These are phyloP conservation scores for Aspergillus piperis DNA, from an alignment of 2,329 filamentous ascomycete genomes.

Conservation along the genomic window DNA sequence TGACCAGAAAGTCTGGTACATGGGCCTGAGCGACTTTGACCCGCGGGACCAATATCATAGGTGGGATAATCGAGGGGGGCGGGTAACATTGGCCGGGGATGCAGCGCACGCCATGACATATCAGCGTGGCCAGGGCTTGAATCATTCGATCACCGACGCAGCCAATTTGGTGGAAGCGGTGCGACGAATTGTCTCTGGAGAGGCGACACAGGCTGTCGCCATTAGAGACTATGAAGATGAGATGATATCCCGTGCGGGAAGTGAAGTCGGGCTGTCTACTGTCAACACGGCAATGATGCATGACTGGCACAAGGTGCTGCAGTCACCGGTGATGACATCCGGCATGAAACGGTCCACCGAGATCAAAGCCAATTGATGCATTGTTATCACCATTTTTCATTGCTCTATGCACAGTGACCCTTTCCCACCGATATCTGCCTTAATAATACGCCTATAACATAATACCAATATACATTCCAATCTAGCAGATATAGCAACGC, in stretches of 20 bases:
- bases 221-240: slow-evolving; percentile 36
- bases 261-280: slow-evolving; percentile 48
- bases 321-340: slow-evolving; percentile 20
- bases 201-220: slow-evolving; percentile 18
- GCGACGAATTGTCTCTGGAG: slow-evolving; percentile 11
- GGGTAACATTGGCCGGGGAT: slow-evolving; percentile 57
- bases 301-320: slow-evolving; percentile 36
- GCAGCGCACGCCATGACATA: slow-evolving; percentile 63
- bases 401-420: not conserved
- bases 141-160: slow-evolving; percentile 51
- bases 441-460: no score
- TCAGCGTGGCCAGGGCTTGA: slow-evolving; percentile 59
- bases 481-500: no score
- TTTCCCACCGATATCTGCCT: no score
- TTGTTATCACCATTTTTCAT: no score
- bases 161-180: slow-evolving; percentile 20
- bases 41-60: slow-evolving; percentile 13
- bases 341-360: slow-evolving; percentile 12
- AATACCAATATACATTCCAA: no score
- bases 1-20: slow-evolving; percentile 24
- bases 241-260: slow-evolving; percentile 44
- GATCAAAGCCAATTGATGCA: not conserved
- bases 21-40: slow-evolving; percentile 20
- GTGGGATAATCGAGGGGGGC: slow-evolving; percentile 31
- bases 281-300: slow-evolving; percentile 51